Conservation (phyloP, 768 basidiomycete genomes). For the Auricularia cornea region DNA sequence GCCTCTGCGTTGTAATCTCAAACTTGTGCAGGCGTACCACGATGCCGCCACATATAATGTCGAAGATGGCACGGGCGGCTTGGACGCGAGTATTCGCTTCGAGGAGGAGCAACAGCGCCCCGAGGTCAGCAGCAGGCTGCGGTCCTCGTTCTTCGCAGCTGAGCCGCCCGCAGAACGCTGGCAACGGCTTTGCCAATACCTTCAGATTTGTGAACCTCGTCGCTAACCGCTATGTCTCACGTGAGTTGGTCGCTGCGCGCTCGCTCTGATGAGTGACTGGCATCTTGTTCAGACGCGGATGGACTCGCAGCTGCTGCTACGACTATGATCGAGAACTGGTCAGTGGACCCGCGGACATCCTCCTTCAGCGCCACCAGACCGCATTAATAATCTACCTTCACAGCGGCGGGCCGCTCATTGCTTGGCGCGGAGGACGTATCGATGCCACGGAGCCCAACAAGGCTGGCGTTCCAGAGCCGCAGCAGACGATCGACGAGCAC, state of each 20-base stretch:
- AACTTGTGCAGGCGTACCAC: conserved; percentile 38
- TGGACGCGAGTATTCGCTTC: conserved; percentile 43
- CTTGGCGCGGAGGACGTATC: conserved; percentile 33
- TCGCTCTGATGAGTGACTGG: background rate
- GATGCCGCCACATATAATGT: conserved; percentile 41
- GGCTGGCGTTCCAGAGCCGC: conserved; percentile 36
- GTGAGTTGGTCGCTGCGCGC: conserved; percentile 19
- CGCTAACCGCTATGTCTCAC: conserved; percentile 36
- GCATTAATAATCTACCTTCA: conserved; percentile 27
- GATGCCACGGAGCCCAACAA: conserved; percentile 33
- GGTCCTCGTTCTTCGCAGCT: background rate
- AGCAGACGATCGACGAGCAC: conserved; percentile 32
- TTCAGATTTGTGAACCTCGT: conserved; percentile 34
- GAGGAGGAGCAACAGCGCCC: conserved; percentile 16
- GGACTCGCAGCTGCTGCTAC: conserved; percentile 29
- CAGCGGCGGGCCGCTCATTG: conserved; percentile 41
- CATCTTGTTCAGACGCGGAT: conserved; percentile 39
- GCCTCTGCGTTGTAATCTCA: conserved; percentile 23
- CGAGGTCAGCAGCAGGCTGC: background rate
- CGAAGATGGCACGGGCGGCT: conserved; percentile 38
- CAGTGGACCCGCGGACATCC: background rate
- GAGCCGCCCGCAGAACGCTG: conserved; percentile 34
- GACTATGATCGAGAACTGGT: background rate
- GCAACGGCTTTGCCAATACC: conserved; percentile 37
- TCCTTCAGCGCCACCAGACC: too few species aligned